Percentiles rank a stretch among this genome's conserved stretches.
These are phyloP conservation scores for Debaryomyces castellii DNA, from an alignment of 805 yeast genomes.

Conservation along the genomic window DNA sequence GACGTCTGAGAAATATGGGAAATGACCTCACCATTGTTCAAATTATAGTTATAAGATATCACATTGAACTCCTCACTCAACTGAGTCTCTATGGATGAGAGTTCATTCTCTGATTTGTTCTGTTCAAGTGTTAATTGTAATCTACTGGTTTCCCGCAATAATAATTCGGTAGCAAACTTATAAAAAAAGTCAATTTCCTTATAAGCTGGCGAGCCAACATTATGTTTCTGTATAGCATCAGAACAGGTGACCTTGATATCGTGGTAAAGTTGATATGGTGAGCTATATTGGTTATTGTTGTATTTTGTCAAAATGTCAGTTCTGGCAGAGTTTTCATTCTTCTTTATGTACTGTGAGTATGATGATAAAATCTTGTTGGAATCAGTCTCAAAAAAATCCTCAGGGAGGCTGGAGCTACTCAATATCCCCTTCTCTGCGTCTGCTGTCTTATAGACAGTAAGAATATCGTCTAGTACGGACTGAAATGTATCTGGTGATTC, in stretches of 20 bases:
- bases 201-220: slow-evolving; percentile 51
- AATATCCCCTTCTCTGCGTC: slow-evolving; percentile 22
- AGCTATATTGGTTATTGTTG: slow-evolving; percentile 37
- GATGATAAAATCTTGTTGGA: slow-evolving; percentile 45
- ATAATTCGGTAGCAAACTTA: slow-evolving; percentile 58
- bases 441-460: slow-evolving; percentile 24
- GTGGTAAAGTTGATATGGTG: slow-evolving; percentile 60
- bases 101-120: slow-evolving; percentile 15
- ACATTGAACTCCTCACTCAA: slow-evolving; percentile 59
- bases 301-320: slow-evolving; percentile 47
- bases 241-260: slow-evolving; percentile 62
- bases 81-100: slow-evolving; percentile 39
- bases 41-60: slow-evolving; percentile 51
- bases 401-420: slow-evolving; percentile 34
- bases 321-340: slow-evolving; percentile 21
- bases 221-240: slow-evolving; percentile 44
- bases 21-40: slow-evolving; percentile 62
- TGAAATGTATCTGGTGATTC: slow-evolving; percentile 8
- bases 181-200: slow-evolving; percentile 59
- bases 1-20: slow-evolving; percentile 31
- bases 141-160: slow-evolving; percentile 60
- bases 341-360: slow-evolving; percentile 34
- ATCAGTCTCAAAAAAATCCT: slow-evolving; percentile 44
- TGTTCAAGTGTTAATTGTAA: slow-evolving; percentile 28
- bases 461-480: slow-evolving; percentile 19